These are phyloP conservation scores for Pyrenochaeta sp. DNA, from an alignment of 2,329 filamentous ascomycete genomes.

Conservation along the genomic window DNA sequence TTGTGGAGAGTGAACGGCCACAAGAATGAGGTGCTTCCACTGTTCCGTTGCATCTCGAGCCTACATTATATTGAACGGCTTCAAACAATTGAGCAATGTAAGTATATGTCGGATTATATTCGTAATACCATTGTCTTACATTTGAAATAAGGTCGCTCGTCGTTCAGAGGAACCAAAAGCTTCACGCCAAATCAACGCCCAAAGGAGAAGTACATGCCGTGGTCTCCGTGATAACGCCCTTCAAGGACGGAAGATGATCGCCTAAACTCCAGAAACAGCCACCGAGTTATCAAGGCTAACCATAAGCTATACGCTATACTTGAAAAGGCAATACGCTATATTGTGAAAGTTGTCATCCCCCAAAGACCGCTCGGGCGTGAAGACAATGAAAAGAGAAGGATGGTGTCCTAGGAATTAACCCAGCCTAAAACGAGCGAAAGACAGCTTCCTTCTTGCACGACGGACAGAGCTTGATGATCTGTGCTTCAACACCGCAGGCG, in stretches of 20 bases:
- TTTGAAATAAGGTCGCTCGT: neutral
- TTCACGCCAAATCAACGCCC: neutral
- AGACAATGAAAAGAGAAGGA: neutral
- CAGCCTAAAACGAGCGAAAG: neutral
- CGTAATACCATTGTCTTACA: neutral
- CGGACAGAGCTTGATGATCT: slow-evolving; percentile 26
- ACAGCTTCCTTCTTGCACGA: slow-evolving; percentile 20
- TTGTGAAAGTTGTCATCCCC: neutral
- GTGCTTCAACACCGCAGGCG: slow-evolving; percentile 33
- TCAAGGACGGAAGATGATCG: neutral
- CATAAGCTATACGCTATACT: neutral
- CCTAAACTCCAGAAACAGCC: neutral
- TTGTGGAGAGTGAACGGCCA: slow-evolving; percentile 70
- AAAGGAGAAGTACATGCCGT: neutral
- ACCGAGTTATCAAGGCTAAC: neutral
- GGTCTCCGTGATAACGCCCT: neutral
- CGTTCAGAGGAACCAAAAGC: neutral
- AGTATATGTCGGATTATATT: neutral
- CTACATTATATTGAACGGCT: neutral
- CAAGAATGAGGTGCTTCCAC: slow-evolving; percentile 26
- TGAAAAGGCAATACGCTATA: neutral
- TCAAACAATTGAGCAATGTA: neutral
- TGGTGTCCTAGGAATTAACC: neutral
- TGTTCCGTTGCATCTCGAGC: neutral
- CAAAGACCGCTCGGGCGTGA: neutral